Evolutionary conservation across 768 basidiomycete genomes (phyloP).

Genomic region (Dendrothele bispora): DNA sequence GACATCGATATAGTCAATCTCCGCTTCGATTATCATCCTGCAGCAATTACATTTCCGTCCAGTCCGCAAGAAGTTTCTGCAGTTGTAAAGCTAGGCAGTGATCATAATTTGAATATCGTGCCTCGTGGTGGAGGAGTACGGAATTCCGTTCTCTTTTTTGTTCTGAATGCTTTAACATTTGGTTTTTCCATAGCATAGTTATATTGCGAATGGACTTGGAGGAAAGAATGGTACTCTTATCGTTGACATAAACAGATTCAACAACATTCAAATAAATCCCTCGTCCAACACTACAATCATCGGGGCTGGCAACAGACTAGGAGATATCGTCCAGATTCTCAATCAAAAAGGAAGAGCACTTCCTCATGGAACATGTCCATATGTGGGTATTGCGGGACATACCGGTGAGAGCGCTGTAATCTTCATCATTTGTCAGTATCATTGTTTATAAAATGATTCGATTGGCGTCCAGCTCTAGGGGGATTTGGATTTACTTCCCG

Average conservation of each 20-base stretch:
- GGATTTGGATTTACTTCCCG: constrained; percentile 20
- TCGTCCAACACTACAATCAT: constrained; percentile 15
- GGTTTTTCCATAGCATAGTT: neutral
- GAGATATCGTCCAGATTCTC: constrained; percentile 11
- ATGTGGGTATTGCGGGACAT: constrained; percentile 20
- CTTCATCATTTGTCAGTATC: too few relatives aligned
- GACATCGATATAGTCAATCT: too few relatives aligned
- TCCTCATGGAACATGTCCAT: constrained; percentile 27
- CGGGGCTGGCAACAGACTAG: constrained; percentile 12
- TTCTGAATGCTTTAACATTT: neutral
- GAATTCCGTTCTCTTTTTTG: neutral
- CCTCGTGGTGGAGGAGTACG: constrained; percentile 1
- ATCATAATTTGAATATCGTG: too few relatives aligned
- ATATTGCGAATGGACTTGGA: constrained; percentile 12
- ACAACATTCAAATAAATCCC: constrained; percentile 9
- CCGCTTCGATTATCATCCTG: too few relatives aligned
- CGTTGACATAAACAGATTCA: constrained; percentile 11
- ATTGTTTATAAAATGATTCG: too few relatives aligned
- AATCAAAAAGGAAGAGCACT: constrained; percentile 15
- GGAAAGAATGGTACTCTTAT: constrained; percentile 13
- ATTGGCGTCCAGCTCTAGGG: too few relatives aligned
- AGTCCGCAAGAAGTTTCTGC: too few relatives aligned
- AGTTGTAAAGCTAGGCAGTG: too few relatives aligned
- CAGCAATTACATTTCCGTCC: too few relatives aligned
- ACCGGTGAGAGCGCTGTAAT: too few relatives aligned